Base-by-base conservation (phyloP, 192 early-diverging fungal species). In the Podochytrium sp. region DNA sequence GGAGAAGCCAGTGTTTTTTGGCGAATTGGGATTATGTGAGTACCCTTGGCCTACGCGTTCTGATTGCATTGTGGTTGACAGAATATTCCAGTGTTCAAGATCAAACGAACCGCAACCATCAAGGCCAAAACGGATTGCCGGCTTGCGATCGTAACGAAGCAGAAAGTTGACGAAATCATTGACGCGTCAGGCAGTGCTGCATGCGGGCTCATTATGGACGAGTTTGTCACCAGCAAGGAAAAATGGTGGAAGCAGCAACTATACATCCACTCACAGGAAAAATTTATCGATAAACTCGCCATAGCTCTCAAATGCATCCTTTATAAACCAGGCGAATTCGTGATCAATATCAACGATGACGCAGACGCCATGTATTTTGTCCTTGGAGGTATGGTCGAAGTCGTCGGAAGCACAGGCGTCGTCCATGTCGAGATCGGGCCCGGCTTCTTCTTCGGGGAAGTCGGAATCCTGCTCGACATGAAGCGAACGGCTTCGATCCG, bases 391-490 rank as follows among this genome's bases (percentile, higher is more conserved):
- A 39, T 66, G 18, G 80, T 84, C 6, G 59, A 80, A 38, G 84
- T 85, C 29, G 42, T 85, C 10, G 76, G 72, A 23, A 35, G 37
- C 27, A 52, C 74, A 27, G 71, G 70, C 3, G 43, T 57, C 12
- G 78, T 85, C 20, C 84, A 84, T 62, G 84, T 83, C 14, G 84
- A 85, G 56, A 71, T 85, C 40, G 47, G 30, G 12, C 34, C 70
- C 14, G 84, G 82, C 16, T 47, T 65, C 20, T 84, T 85, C 60
- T 86, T 87, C 66, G 86, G 86, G 0, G 86, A 87, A 67, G 75
- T 85, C 42, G 86, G 84, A 50, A 39, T 86, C 41, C 39, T 85
- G 43, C 50, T 82, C 38, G 78, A 84, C 51, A 79, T 85, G 35
- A 76, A 79, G 42, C 70, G 84, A 52, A 84, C 82, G 20, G 81